A percentile compares a stretch with the other conserved stretches of the same genome.
These are phyloP conservation scores for Arachis hypogaea DNA, from an alignment of 306 rosid genomes.

Conservation along the genomic window DNA sequence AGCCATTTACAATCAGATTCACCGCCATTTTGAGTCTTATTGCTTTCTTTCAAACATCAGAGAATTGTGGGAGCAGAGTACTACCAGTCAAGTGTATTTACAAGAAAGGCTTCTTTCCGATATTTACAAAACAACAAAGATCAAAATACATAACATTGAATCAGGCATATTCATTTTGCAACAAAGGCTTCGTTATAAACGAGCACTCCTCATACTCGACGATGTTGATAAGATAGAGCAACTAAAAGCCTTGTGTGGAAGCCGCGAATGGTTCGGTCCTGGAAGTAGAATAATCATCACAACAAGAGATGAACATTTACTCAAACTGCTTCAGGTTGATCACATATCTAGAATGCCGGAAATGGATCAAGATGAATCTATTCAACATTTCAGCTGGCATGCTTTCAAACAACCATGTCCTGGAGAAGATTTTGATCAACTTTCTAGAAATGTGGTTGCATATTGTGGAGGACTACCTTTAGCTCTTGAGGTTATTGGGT, in stretches of 20 bases:
- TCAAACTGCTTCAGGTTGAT: neutral
- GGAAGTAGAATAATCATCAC: conserved; percentile 37
- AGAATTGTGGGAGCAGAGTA: conserved; percentile 10
- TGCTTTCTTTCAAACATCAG: conserved; percentile 24
- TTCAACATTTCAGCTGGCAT: conserved; percentile 42
- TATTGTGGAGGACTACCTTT: conserved; percentile 40
- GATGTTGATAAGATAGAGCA: conserved; percentile 26
- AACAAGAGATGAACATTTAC: conserved; percentile 24
- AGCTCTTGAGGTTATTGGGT: conserved; percentile 39
- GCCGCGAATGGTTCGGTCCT: conserved; percentile 23
- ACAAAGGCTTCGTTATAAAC: neutral
- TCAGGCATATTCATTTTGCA: conserved; percentile 7
- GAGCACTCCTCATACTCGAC: conserved; percentile 30
- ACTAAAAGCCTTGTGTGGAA: conserved; percentile 32
- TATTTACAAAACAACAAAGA: neutral
- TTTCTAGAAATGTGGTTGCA: conserved; percentile 7
- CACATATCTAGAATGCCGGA: neutral
- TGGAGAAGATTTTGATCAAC: neutral
- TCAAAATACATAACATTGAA: conserved; percentile 7
- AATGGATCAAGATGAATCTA: conserved; percentile 23
- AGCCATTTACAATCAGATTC: conserved; percentile 32
- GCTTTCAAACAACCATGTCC: conserved; percentile 38
- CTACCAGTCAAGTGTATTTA: neutral
- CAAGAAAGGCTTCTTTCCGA: conserved; percentile 10
- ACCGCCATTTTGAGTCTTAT: conserved; percentile 3